Percentiles rank a stretch among this genome's conserved stretches.
phyloP scores from a whole-genome alignment of 257 asterid species.

The Solanum dulcamara region DNA sequence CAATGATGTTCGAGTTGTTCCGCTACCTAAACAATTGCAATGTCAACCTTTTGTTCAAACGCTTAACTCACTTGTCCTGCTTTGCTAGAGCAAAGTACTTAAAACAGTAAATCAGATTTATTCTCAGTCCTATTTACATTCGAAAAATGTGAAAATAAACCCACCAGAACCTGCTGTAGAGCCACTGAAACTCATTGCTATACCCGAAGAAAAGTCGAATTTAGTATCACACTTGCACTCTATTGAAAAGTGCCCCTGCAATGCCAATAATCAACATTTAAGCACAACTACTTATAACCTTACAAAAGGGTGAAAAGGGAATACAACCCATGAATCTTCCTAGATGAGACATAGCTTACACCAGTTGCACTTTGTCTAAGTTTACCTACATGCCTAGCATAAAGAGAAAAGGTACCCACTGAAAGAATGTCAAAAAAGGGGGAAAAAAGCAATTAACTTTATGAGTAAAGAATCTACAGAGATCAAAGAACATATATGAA shows the following conservation, averaged over 20 bases:
- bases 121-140: too few relatives aligned
- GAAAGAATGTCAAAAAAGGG: constrained; percentile 13
- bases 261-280: constrained; percentile 14
- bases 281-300: constrained; percentile 24
- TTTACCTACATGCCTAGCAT: constrained; percentile 7
- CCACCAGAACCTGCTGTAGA: constrained; percentile 27
- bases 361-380: constrained; percentile 11
- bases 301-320: constrained; percentile 25
- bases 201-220: background rate
- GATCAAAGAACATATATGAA: constrained; percentile 10
- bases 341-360: constrained; percentile 10
- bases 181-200: constrained; percentile 42
- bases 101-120: too few relatives aligned
- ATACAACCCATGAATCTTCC: constrained; percentile 7
- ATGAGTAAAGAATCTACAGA: constrained; percentile 7
- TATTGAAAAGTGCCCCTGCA: constrained; percentile 27
- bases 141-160: background rate
- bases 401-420: constrained; percentile 7
- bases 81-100: background rate
- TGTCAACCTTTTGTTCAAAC: background rate
- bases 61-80: background rate
- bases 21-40: constrained; percentile 31
- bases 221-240: background rate
- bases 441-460: constrained; percentile 25
- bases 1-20: constrained; percentile 23